Evolutionary conservation across 495 filamentous ascomycete species (phyloP).

Genomic region (Pseudomonodictys pantanalensis): DNA sequence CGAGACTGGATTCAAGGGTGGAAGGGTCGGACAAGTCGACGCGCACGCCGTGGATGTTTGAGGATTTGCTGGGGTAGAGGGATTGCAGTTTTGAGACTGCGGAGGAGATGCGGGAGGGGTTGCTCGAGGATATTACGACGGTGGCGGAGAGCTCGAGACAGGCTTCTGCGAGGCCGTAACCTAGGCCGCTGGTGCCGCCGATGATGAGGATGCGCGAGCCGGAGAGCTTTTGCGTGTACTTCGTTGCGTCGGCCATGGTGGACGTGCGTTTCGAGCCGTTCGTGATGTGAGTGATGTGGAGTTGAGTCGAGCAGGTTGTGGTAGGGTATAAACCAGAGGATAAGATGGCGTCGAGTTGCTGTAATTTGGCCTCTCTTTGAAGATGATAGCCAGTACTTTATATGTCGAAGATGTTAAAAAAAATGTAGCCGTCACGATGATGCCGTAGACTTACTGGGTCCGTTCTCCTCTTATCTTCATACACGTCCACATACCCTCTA

Average conservation of each 20-base stretch:
- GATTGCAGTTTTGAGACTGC: constrained; percentile 30
- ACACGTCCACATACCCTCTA: too few species aligned
- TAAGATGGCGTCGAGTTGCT: too few species aligned
- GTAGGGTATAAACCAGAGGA: too few species aligned
- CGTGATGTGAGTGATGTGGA: too few species aligned
- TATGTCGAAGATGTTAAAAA: too few species aligned
- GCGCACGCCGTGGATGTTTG: constrained; percentile 27
- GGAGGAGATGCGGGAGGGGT: constrained; percentile 29
- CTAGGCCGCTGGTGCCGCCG: constrained; percentile 38
- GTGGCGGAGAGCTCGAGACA: constrained; percentile 35
- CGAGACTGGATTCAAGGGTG: constrained; percentile 35
- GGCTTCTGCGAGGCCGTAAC: constrained; percentile 42
- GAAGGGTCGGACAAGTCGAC: constrained; percentile 33
- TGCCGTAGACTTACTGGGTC: too few species aligned
- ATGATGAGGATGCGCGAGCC: constrained; percentile 31
- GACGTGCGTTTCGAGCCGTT: too few species aligned
- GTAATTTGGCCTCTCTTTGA: neutral
- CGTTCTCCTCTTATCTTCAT: too few species aligned
- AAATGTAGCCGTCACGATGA: too few species aligned
- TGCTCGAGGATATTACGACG: constrained; percentile 40
- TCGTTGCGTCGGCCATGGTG: constrained; percentile 29
- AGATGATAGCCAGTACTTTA: too few species aligned
- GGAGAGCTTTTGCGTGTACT: constrained; percentile 29
- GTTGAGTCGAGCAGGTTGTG: too few species aligned
- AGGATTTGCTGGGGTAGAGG: constrained; percentile 33